Conservation (phyloP, 345 rosid species). For the Nephelium lappaceum region DNA sequence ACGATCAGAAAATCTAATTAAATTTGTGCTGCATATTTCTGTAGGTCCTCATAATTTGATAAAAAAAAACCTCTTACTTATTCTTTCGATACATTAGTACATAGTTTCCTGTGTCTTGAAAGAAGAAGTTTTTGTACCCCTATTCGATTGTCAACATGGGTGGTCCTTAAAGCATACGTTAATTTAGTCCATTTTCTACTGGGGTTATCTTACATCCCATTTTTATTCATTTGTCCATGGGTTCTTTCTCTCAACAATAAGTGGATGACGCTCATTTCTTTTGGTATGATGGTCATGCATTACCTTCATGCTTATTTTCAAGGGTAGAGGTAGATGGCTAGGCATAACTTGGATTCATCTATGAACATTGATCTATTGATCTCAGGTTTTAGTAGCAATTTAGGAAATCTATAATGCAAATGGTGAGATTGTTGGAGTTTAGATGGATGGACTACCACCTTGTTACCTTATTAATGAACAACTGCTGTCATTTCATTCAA, state of each 20-base stretch:
- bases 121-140: not conserved
- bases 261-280: not conserved
- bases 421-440: not conserved
- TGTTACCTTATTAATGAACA: not conserved
- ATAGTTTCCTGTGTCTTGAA: not conserved
- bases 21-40: not conserved
- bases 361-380: not conserved
- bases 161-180: not conserved
- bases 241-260: not conserved
- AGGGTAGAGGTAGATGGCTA: too few species aligned
- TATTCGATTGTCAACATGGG: too few species aligned
- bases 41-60: too few species aligned
- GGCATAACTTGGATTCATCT: not conserved
- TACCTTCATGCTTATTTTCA: too few species aligned
- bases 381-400: not conserved
- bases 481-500: too few species aligned
- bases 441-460: not conserved
- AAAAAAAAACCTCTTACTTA: too few species aligned
- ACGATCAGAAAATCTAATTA: not conserved
- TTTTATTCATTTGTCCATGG: not conserved
- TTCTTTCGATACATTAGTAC: not conserved
- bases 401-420: not conserved
- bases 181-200: too few species aligned
- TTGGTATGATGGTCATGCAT: not conserved
- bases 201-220: not conserved